Base-by-base conservation (phyloP, 2,329 filamentous ascomycete species). In the Colletotrichum zoysiae region DNA sequence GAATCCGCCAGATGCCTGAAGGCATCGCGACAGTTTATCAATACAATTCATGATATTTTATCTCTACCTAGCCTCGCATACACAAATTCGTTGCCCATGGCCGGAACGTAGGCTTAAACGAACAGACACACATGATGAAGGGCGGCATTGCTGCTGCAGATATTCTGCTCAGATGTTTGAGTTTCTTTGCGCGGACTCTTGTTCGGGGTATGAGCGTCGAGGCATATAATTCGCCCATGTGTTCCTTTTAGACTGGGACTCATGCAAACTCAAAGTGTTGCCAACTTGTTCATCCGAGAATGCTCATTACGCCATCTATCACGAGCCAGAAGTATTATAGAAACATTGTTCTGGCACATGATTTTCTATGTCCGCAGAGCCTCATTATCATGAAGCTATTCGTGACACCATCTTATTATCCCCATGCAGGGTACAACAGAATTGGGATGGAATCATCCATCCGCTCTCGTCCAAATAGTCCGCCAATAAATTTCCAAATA, bases 101-200 rank as follows among this genome's bases (percentile, higher is more conserved):
- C 42, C 44, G n/a, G 26, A 33, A 14, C 42, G 18, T 8, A 14
- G 14, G 26, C 23, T 35, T 33, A 8, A 38, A 18, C 38, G 63
- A 42, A 57, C 40, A 30, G 1, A 35, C 18, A 6, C n/a, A 14
- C 4, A 42, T 20, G n/a, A 33, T 9, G 1, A 30, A 50, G 50
- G 62, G 56, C 30, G 65, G 38, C 35, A 18, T 26, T 62, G 64
- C 57, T 57, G 57, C 51, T 53, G 64, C 64, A 48, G 57, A 40
- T 53, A 53, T 50, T 68, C 57, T 51, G 57, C 64, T 26, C 18
- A 20, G 30, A 55, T 38, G 33, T 67, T 55, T 20, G 16, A 14
- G 9, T 40, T 35, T 44, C 6, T 11, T n/a, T 23, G 26, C 57
- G 35, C 42, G 44, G 64, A 67, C 35, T 44, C n/a, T 58, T 51